Conservation (phyloP, 2,329 filamentous ascomycete species). For the Knufia fluminis region DNA sequence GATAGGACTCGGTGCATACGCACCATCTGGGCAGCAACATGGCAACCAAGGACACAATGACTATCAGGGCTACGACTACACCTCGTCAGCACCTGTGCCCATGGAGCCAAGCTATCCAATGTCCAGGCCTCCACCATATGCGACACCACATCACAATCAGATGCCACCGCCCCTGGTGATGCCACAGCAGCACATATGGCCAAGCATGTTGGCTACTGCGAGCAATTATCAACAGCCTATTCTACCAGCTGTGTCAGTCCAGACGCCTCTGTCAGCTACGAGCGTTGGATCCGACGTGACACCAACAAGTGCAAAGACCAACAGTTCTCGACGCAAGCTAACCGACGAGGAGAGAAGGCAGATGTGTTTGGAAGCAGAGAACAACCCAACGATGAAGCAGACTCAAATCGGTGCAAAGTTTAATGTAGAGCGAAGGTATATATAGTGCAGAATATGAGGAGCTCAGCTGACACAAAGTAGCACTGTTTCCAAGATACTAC, state of each 20-base stretch:
- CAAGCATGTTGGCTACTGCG: constrained; percentile 64
- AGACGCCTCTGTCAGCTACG: constrained; percentile 36
- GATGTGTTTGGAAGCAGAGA: constrained; percentile 91
- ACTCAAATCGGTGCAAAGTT: constrained; percentile 94
- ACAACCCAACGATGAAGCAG: constrained; percentile 84
- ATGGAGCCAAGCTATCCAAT: constrained; percentile 47
- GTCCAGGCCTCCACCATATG: constrained; percentile 49
- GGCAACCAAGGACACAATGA: constrained; percentile 62
- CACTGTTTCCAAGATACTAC: constrained; percentile 95
- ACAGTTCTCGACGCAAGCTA: constrained; percentile 71
- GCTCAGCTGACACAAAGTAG: constrained; percentile 40
- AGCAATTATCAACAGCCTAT: constrained; percentile 52
- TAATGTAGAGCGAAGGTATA: constrained; percentile 91
- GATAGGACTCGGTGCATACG: constrained; percentile 39
- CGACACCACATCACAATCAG: constrained; percentile 44
- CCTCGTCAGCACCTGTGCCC: constrained; percentile 51
- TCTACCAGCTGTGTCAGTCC: constrained; percentile 44
- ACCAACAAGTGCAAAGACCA: constrained; percentile 22
- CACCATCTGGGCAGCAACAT: constrained; percentile 40
- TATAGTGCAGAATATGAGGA: constrained; percentile 18
- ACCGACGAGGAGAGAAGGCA: constrained; percentile 81
- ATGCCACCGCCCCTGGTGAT: constrained; percentile 58
- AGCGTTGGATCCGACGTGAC: constrained; percentile 35
- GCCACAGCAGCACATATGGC: constrained; percentile 57
- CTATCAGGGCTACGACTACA: constrained; percentile 57